Conservation (phyloP, 495 filamentous ascomycete species). For the Lepidopterella palustris region DNA sequence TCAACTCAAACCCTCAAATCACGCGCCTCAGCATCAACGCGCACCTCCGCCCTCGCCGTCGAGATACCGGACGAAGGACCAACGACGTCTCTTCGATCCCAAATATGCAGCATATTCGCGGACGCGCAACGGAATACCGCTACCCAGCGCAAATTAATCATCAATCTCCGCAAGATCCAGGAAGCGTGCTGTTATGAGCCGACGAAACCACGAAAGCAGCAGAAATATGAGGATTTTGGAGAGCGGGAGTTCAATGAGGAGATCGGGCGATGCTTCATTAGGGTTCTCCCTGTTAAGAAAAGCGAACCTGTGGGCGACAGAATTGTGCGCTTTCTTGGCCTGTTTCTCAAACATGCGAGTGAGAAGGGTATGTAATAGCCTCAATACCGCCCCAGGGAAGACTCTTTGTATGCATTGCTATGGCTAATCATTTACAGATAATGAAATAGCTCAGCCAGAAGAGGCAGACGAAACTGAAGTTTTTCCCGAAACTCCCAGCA, state of each 20-base stretch:
- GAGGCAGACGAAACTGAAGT: constrained; percentile 52
- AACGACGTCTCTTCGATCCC: constrained; percentile 61
- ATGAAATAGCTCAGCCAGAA: constrained; percentile 41
- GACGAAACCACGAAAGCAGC: constrained; percentile 44
- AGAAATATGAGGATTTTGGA: constrained; percentile 47
- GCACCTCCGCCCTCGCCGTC: constrained; percentile 58
- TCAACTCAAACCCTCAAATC: constrained; percentile 32
- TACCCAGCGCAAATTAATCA: constrained; percentile 79
- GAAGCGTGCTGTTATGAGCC: constrained; percentile 81
- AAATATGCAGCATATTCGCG: constrained; percentile 72
- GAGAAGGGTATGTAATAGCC: constrained; percentile 59
- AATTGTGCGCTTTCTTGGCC: constrained; percentile 72
- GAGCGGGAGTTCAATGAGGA: constrained; percentile 85
- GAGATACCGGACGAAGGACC: constrained; percentile 68
- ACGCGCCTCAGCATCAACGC: constrained; percentile 35
- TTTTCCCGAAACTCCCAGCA: constrained; percentile 72
- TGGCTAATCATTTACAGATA: constrained; percentile 36
- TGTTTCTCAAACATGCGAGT: constrained; percentile 72
- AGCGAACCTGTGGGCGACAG: constrained; percentile 84
- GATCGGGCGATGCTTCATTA: constrained; percentile 70
- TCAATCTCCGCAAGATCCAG: constrained; percentile 75
- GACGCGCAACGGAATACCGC: constrained; percentile 85
- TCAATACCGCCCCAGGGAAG: neutral
- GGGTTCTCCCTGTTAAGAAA: constrained; percentile 83
- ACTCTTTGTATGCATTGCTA: no score